A percentile compares a stretch with the other conserved stretches of the same genome.
Evolutionary conservation across 495 filamentous ascomycete genomes (phyloP).

Genomic region (Tuber borchii): DNA sequence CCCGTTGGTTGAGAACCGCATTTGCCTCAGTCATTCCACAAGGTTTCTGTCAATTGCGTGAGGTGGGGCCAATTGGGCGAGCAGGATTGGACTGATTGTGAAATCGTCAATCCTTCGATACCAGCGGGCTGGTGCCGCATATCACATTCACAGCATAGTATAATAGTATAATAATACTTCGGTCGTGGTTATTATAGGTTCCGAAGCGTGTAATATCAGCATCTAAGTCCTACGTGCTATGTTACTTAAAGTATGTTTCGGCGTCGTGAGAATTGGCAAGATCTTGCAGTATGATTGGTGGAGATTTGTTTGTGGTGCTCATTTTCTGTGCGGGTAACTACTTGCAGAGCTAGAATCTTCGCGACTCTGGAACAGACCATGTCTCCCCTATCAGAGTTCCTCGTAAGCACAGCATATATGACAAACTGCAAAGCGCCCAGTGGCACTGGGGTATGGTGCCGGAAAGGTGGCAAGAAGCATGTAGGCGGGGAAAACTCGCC

Average conservation of each 20-base stretch:
- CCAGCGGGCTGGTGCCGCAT: not conserved
- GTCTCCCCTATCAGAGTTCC: not conserved
- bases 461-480: not conserved
- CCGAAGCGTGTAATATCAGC: not conserved
- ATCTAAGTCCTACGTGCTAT: not conserved
- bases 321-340: too few species aligned
- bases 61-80: not conserved
- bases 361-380: not conserved
- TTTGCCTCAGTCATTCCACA: not conserved
- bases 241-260: not conserved
- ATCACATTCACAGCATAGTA: not conserved
- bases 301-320: too few species aligned
- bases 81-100: not conserved
- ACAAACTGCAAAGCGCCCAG: not conserved
- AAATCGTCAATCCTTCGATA: not conserved
- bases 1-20: not conserved
- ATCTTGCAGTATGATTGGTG: too few species aligned
- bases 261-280: too few species aligned
- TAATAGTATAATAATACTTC: not conserved
- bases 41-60: not conserved
- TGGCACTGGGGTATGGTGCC: not conserved
- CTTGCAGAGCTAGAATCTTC: too few species aligned
- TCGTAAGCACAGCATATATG: not conserved
- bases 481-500: not conserved
- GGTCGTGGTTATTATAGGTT: not conserved